These are phyloP conservation scores for Boechera stricta DNA, from an alignment of 345 rosid species.

Conservation along the genomic window DNA sequence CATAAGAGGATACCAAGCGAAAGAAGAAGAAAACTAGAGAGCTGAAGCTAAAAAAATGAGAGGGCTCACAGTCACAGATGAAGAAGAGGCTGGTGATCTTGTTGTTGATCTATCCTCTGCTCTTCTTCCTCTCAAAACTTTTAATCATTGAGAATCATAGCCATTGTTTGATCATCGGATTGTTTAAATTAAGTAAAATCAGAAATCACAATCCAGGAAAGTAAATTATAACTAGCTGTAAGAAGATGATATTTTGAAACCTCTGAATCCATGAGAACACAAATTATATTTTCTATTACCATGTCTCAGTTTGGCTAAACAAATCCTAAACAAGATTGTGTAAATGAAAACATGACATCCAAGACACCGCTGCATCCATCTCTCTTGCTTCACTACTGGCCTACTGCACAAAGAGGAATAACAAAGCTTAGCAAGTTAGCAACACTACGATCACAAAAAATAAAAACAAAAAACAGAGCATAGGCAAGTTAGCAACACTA, in stretches of 20 bases:
- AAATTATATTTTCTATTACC: neutral
- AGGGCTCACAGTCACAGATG: neutral
- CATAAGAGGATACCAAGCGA: no score
- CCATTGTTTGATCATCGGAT: neutral
- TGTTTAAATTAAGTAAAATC: neutral
- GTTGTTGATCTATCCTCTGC: neutral
- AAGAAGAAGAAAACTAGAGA: neutral
- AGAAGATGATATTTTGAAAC: no score
- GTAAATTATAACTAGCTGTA: no score
- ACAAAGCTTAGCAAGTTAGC: constrained; percentile 1
- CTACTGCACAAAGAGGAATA: neutral
- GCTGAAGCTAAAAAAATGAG: neutral
- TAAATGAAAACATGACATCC: neutral
- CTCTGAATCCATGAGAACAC: neutral
- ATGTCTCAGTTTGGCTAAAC: neutral
- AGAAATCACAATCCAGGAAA: neutral
- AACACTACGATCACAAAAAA: neutral
- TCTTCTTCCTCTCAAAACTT: neutral
- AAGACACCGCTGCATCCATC: neutral
- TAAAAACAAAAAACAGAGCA: neutral
- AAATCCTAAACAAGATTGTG: neutral
- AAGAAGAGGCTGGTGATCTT: neutral
- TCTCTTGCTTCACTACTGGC: neutral
- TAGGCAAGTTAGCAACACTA: no score
- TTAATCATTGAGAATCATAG: neutral